phyloP scores from a whole-genome alignment of 2,329 filamentous ascomycete genomes.

The Nemania sp. region DNA sequence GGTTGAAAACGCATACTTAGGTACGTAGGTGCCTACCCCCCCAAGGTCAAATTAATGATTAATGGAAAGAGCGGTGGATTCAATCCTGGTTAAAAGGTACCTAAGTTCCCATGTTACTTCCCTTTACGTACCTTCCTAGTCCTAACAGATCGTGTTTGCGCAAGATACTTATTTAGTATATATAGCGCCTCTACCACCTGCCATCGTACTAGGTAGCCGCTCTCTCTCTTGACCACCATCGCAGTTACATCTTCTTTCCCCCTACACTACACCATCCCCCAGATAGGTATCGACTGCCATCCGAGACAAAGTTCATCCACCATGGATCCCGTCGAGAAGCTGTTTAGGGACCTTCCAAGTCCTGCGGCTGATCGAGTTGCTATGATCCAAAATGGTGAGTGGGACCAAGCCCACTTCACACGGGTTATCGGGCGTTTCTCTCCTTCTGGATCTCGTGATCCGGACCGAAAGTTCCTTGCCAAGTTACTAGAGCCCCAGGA shows the following conservation, averaged over 20 bases:
- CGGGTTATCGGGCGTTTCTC: neutral
- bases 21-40: too few relatives aligned
- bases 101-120: too few relatives aligned
- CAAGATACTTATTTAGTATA: too few relatives aligned
- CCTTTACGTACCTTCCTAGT: too few relatives aligned
- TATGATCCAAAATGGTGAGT: neutral
- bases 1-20: too few relatives aligned
- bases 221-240: neutral
- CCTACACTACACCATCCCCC: neutral
- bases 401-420: neutral
- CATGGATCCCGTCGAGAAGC: slow-evolving; percentile 34
- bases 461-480: neutral
- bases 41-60: too few relatives aligned
- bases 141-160: slow-evolving; percentile 16
- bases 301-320: neutral
- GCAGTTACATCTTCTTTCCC: neutral
- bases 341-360: slow-evolving; percentile 28
- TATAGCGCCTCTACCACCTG: neutral
- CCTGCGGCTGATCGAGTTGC: slow-evolving; percentile 12
- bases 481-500: neutral
- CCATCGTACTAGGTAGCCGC: neutral
- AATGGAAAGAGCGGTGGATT: too few relatives aligned
- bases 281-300: neutral
- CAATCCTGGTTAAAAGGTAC: too few relatives aligned
- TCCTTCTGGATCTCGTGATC: slow-evolving; percentile 9